Base-by-base conservation (phyloP, 1,284 basidiomycete genomes). In the Entoloma clypeatum region DNA sequence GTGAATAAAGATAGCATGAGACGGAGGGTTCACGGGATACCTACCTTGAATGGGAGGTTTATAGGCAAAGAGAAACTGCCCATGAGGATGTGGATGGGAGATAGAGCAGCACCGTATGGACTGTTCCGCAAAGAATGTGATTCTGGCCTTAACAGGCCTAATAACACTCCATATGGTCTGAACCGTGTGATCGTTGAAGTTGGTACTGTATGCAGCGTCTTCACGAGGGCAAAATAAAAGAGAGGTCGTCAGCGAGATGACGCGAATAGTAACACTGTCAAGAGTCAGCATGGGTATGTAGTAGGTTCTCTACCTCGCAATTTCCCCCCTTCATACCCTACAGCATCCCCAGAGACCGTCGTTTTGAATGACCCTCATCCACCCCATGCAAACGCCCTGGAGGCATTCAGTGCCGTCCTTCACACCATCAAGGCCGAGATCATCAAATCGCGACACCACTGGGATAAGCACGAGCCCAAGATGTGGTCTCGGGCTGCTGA, bases 401-500 rank as follows among this genome's bases (percentile, higher is more conserved):
- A 79, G 36, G 84, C 81, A 0, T 87, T 86, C 65, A 65, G 69
- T 29, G 44, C 58, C 39, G 67, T 82, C 42, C 60, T 77, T 22
- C 63, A 58, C 24, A 57, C 55, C 14, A 81, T 88, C 69, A 85
- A 81, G 62, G 39, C 62, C 10, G 79, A 75, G 54, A 77, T 87
- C 50, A 32, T 78, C 44, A 75, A 71, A 47, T 81, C 81, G 36
- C 79, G 86, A 39, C 70, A 64, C 41, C 54, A 82, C 46, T 87
- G 85, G 86, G 69, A 86, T 62, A 69, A 72, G 46, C 81, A 86
- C 56, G 81, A 86, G 58, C 79, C 79, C 35, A 68, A 63, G 54
- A 86, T 86, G 83, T 86, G 81, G 80, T 68, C 71, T 11, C 71
- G 81, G 36, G 82, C 77, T 0, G 50, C 54, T 27, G 65, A 59